Conservation (phyloP, 1,284 basidiomycete genomes). For the Ceratorhiza oryzae-sativae region DNA sequence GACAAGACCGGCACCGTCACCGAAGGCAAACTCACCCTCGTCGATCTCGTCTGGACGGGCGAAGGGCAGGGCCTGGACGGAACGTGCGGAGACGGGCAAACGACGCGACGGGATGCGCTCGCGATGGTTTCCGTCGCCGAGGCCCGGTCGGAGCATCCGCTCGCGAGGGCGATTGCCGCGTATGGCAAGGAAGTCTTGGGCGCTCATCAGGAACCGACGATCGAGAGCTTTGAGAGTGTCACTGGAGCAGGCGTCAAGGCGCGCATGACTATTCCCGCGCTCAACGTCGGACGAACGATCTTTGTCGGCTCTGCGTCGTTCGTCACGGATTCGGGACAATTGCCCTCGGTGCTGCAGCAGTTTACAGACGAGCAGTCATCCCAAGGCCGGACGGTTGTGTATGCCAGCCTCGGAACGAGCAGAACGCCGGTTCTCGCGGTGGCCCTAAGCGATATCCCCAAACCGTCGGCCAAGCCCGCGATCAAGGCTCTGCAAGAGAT, state of each 20-base stretch:
- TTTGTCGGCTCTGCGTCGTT: conserved; percentile 80
- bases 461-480: conserved; percentile 81
- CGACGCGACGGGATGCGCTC: conserved; percentile 67
- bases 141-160: conserved; percentile 92
- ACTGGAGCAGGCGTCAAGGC: conserved; percentile 91
- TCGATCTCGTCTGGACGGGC: conserved; percentile 78
- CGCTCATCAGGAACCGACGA: conserved; percentile 52
- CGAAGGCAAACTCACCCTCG: conserved; percentile 80
- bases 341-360: conserved; percentile 64
- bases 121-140: conserved; percentile 88
- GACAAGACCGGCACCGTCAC: conserved; percentile 99
- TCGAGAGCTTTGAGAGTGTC: conserved; percentile 75
- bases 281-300: conserved; percentile 54
- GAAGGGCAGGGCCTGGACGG: conserved; percentile 50
- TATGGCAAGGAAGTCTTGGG: conserved; percentile 76
- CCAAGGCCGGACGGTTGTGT: conserved; percentile 84
- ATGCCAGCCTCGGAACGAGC: conserved; percentile 62
- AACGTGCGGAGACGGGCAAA: conserved; percentile 67
- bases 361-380: conserved; percentile 75
- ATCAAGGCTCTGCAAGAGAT: conserved; percentile 79
- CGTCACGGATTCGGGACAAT: conserved; percentile 60
- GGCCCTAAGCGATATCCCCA: conserved; percentile 84
- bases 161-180: conserved; percentile 88
- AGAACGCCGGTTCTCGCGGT: conserved; percentile 68
- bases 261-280: conserved; percentile 57